Percentiles rank a stretch among this genome's conserved stretches.
Evolutionary conservation across 2,329 filamentous ascomycete genomes (phyloP).

Genomic region (Fusarium stilboides): DNA sequence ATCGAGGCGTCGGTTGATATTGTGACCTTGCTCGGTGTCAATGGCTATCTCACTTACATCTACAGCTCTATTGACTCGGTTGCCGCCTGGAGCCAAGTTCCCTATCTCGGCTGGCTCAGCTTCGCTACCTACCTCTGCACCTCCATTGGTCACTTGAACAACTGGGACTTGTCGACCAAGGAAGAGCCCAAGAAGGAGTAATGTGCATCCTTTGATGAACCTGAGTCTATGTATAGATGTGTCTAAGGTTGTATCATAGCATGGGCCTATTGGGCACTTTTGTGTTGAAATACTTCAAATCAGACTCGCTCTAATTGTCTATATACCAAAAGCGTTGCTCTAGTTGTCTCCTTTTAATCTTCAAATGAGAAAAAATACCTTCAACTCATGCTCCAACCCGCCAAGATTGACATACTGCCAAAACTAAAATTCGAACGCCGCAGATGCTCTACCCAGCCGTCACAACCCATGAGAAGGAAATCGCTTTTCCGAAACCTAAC

Average conservation of each 20-base stretch:
- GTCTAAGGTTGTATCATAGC: neutral
- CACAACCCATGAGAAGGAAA: constrained; percentile 13
- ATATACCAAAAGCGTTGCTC: constrained; percentile 11
- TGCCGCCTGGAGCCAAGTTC: constrained; percentile 81
- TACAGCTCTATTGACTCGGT: constrained; percentile 82
- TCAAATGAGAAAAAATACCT: constrained; percentile 7
- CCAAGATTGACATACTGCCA: constrained; percentile 3
- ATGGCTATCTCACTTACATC: constrained; percentile 80
- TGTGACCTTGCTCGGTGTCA: constrained; percentile 78
- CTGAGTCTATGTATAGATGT: constrained; percentile 2
- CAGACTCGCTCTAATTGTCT: constrained; percentile 19
- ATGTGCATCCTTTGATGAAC: constrained; percentile 34
- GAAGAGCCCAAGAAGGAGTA: constrained; percentile 46
- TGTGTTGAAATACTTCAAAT: neutral
- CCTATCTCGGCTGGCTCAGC: constrained; percentile 88
- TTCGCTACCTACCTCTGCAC: constrained; percentile 90
- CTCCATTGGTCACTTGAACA: constrained; percentile 77
- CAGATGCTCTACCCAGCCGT: constrained; percentile 33
- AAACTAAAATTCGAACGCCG: constrained; percentile 40
- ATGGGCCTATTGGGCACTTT: neutral
- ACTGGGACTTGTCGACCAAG: constrained; percentile 69
- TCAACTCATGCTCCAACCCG: constrained; percentile 21
- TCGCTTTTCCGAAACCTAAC: constrained; percentile 17
- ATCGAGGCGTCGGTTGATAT: constrained; percentile 83
- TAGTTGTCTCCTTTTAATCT: constrained; percentile 4